These are phyloP conservation scores for Haplosporangium gracile DNA, from an alignment of 192 early-diverging fungal species.

Conservation along the genomic window DNA sequence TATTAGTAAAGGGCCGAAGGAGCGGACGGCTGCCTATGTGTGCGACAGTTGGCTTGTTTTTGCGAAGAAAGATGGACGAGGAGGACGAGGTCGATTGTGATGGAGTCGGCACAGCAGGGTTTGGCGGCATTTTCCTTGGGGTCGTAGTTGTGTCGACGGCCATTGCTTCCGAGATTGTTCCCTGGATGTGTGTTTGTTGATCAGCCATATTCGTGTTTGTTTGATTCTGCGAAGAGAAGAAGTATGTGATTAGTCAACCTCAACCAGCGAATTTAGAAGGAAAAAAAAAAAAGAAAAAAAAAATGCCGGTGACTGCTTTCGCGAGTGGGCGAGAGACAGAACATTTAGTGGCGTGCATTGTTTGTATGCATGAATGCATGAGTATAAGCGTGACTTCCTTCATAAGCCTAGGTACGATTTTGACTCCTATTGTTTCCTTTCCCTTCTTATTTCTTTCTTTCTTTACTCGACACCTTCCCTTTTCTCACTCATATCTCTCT, in stretches of 20 bases:
- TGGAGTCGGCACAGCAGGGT: neutral
- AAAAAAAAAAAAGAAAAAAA: conserved; percentile 19
- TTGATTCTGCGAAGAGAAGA: neutral
- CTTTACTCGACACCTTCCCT: no score
- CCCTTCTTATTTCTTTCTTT: no score
- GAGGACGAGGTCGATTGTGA: neutral
- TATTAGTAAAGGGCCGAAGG: conserved; percentile 22
- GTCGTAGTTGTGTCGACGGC: neutral
- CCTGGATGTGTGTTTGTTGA: neutral
- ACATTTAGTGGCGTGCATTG: neutral
- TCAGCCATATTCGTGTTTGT: neutral
- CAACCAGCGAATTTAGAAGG: neutral
- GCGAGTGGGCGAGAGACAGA: neutral
- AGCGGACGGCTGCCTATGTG: conserved; percentile 18
- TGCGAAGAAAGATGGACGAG: conserved; percentile 15
- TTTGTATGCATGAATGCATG: neutral
- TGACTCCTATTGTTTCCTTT: no score
- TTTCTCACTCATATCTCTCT: no score
- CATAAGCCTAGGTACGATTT: no score
- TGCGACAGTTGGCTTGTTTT: conserved; percentile 29
- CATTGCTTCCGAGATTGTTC: neutral
- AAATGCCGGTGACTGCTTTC: neutral
- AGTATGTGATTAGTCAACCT: neutral
- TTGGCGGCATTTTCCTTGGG: neutral
- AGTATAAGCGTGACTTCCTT: no score